Conservation (phyloP, 106 monocot genomes). For the Dioscorea zingiberensis region DNA sequence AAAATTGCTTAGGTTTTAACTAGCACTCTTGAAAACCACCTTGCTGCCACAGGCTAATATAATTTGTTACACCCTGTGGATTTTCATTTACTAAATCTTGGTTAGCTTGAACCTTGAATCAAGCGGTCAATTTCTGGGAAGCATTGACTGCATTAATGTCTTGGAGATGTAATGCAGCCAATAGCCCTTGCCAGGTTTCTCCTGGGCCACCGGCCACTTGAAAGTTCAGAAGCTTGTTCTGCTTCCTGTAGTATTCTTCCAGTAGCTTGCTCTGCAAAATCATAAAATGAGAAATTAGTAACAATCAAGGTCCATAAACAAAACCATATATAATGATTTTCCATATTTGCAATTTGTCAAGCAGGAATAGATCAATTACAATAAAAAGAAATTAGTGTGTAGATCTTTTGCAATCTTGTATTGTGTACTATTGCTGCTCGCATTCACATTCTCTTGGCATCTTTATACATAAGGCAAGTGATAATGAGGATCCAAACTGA, state of each 20-base stretch:
- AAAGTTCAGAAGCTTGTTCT: slow-evolving; percentile 74
- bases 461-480: too few relatives aligned
- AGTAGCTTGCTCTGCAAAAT: slow-evolving; percentile 49
- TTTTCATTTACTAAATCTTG: background rate
- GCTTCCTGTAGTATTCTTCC: slow-evolving; percentile 79
- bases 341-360: too few relatives aligned
- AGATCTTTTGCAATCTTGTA: too few relatives aligned
- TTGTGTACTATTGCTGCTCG: too few relatives aligned
- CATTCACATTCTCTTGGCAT: too few relatives aligned
- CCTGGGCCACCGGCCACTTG: slow-evolving; percentile 40
- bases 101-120: background rate
- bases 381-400: too few relatives aligned
- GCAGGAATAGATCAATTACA: too few relatives aligned
- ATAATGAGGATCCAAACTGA: too few relatives aligned
- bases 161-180: slow-evolving; percentile 79
- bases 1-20: background rate
- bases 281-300: background rate
- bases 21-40: background rate
- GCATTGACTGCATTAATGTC: slow-evolving; percentile 38
- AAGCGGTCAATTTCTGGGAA: slow-evolving; percentile 45
- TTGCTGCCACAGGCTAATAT: background rate
- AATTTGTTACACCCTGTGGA: too few relatives aligned
- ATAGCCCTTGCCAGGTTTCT: slow-evolving; percentile 73
- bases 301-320: background rate
- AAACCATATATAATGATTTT: too few relatives aligned